Evolutionary conservation across 192 early-diverging fungal genomes (phyloP).

Genomic region (Backusella luteola): DNA sequence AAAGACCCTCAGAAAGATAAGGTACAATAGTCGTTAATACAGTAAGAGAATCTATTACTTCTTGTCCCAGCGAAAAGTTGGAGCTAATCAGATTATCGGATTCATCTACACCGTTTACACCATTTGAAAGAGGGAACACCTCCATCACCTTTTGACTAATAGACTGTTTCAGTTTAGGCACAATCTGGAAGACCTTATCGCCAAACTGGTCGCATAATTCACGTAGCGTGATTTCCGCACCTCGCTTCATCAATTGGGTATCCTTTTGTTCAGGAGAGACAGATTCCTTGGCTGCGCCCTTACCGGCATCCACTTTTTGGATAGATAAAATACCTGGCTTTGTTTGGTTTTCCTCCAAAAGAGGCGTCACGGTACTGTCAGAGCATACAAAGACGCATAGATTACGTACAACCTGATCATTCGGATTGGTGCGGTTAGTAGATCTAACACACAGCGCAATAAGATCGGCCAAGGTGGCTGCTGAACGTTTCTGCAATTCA

Average conservation of each 20-base stretch:
- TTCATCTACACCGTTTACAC: constrained; percentile 23
- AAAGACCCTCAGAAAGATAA: constrained; percentile 51
- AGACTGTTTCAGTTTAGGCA: constrained; percentile 74
- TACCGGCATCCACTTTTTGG: constrained; percentile 43
- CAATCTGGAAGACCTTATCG: constrained; percentile 55
- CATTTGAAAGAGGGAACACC: constrained; percentile 34
- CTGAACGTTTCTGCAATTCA: constrained; percentile 52
- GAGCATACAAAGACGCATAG: constrained; percentile 81
- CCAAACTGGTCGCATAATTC: constrained; percentile 70
- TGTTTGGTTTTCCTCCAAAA: constrained; percentile 48
- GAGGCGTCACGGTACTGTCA: constrained; percentile 72
- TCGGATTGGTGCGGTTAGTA: constrained; percentile 46
- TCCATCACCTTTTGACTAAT: constrained; percentile 44
- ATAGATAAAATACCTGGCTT: constrained; percentile 51
- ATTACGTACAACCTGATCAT: constrained; percentile 90
- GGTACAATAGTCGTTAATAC: constrained; percentile 68
- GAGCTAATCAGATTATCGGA: constrained; percentile 24
- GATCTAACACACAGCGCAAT: constrained; percentile 51
- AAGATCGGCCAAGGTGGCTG: constrained; percentile 50
- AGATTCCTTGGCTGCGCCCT: constrained; percentile 31
- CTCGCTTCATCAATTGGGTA: constrained; percentile 61
- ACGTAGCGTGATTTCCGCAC: constrained; percentile 60
- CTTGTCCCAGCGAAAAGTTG: constrained; percentile 51
- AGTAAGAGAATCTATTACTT: constrained; percentile 75
- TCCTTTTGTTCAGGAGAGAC: constrained; percentile 39